Base-by-base conservation (phyloP, 2,329 filamentous ascomycete genomes). In the Cytospora paraplurivora region DNA sequence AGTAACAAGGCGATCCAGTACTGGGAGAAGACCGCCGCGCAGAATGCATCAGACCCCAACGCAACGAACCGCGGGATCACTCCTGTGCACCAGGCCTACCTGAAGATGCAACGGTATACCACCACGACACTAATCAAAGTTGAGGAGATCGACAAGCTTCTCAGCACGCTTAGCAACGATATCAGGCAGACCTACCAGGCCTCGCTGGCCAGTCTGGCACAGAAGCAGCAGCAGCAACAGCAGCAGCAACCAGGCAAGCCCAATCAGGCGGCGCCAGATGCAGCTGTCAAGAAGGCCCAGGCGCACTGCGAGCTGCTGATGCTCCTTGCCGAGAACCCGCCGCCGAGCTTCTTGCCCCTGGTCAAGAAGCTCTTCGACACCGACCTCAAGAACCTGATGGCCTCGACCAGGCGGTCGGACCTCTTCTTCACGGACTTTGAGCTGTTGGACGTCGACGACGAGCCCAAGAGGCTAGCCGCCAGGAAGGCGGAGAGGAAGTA, bases 381-480 rank as follows among this genome's bases (percentile, higher is more conserved):
- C 34, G 83, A 87, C 53, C 75, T 92, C 34, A 79, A 79, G 0
- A 78, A 80, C 21, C 82, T 93, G 60, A 81, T 84, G 49, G 78
- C 78, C 6, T 80, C 83, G 61, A 81, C 88, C 12, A 86, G 95
- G 68, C 82, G 86, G 34, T 84, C 88, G 11, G 82, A 82, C 65
- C 80, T 96, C 56, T 91, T 90, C 76, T 90, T 92, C 75, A 85
- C 85, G 56, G 86, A 95, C 72, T 91, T 88, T 62, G 81, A 81
- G 56, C 84, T 91, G 72, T 79, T 95, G 12, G 89, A 89, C 6
- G 78, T 92, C 15, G 81, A 83, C 11, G 82, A 88, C 59, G 85
- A 88, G 64, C 75, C 76, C 15, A 77, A 78, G 19, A 84, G 82
- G 5, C 71, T 85, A 13, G 74, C 72, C 3, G 70, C 71, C 21